phyloP scores from a whole-genome alignment of 768 basidiomycete species.

The Piloderma croceum region DNA sequence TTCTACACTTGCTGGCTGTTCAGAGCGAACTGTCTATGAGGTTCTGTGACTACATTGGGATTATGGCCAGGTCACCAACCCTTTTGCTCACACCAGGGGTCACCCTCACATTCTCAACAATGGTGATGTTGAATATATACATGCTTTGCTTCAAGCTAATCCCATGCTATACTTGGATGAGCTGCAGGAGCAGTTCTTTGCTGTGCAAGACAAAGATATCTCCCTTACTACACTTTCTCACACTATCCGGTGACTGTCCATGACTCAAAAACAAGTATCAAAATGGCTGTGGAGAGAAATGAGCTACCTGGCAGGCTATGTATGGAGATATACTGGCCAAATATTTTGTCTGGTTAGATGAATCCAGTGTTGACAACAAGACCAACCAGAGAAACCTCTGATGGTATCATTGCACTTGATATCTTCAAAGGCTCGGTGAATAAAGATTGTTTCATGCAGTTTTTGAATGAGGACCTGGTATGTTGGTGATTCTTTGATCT shows the following conservation, averaged over 20 bases:
- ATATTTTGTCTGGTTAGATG: conserved; percentile 18
- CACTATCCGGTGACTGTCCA: conserved; percentile 14
- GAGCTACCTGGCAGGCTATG: conserved; percentile 18
- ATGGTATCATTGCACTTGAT: conserved; percentile 6
- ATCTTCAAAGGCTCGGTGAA: conserved; percentile 16
- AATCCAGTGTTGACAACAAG: conserved; percentile 5
- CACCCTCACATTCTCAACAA: conserved; percentile 13
- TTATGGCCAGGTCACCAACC: conserved; percentile 14
- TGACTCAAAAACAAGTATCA: conserved; percentile 23
- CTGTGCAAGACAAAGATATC: conserved; percentile 15
- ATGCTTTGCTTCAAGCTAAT: conserved; percentile 16
- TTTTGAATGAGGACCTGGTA: conserved; percentile 12
- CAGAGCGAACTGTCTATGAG: conserved; percentile 12
- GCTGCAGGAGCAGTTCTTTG: conserved; percentile 21
- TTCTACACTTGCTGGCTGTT: conserved; percentile 14
- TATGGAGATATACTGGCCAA: conserved; percentile 16
- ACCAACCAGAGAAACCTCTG: conserved; percentile 2
- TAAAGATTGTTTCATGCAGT: conserved; percentile 13
- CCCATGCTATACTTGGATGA: conserved; percentile 29
- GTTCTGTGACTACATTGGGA: conserved; percentile 12
- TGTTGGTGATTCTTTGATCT: conserved; percentile 1
- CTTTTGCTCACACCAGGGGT: conserved; percentile 13
- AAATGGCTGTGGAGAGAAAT: conserved; percentile 24
- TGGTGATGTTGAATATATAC: conserved; percentile 18
- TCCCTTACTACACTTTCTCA: conserved; percentile 27